Percentiles rank a stretch among this genome's conserved stretches.
Evolutionary conservation across 2,329 filamentous ascomycete species (phyloP).

Genomic region (Tolypocladium endophyticum): DNA sequence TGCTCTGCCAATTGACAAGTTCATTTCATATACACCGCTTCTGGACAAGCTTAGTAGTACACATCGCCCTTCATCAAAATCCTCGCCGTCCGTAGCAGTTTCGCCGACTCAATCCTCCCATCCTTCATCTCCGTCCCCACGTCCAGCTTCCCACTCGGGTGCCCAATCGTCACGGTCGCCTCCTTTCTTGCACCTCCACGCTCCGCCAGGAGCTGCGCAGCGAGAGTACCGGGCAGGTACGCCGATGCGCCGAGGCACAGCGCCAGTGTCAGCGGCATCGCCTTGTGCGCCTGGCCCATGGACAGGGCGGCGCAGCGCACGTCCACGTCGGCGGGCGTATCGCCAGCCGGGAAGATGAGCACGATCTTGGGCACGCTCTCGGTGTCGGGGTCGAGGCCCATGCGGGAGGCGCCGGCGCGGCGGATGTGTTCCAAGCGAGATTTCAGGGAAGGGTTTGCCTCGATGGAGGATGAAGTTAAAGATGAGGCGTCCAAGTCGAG

Average conservation of each 20-base stretch:
- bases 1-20: neutral
- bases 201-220: conserved; percentile 18
- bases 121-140: conserved; percentile 29
- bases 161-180: conserved; percentile 28
- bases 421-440: conserved; percentile 44
- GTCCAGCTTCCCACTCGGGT: conserved; percentile 35
- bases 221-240: conserved; percentile 32
- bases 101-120: conserved; percentile 30
- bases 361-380: conserved; percentile 53
- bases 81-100: conserved; percentile 35
- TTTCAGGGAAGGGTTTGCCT: conserved; percentile 31
- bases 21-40: neutral
- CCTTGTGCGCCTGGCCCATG: conserved; percentile 45
- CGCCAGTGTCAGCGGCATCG: conserved; percentile 44
- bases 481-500: conserved; percentile 33
- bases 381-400: conserved; percentile 43
- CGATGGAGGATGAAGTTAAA: conserved; percentile 43
- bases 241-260: conserved; percentile 39
- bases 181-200: conserved; percentile 2
- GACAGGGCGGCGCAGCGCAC: conserved; percentile 39
- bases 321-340: conserved; percentile 17
- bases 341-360: conserved; percentile 27
- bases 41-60: conserved; percentile 19
- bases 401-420: conserved; percentile 42
- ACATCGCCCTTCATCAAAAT: conserved; percentile 39